Base-by-base conservation (phyloP, 768 basidiomycete species). In the Auriscalpium orientale region DNA sequence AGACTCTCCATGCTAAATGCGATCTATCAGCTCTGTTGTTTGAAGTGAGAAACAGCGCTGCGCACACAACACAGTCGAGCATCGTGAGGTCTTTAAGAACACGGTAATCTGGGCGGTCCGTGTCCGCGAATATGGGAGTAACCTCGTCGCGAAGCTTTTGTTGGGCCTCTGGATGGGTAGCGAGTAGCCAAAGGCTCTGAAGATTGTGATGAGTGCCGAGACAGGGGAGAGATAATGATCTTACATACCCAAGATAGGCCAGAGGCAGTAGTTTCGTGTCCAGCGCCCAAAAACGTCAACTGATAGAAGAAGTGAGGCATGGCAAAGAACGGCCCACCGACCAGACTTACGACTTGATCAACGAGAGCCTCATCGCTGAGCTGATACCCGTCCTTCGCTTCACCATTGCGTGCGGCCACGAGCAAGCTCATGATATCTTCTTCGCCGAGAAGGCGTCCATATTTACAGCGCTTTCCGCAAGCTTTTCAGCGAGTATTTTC, bases 171-270 rank as follows among this genome's bases (percentile, higher is more conserved):
- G 70, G 74, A 62, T 82, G 70, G 38, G 78, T 78, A 8, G 80
- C 76, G 13, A 85, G 74, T n/a, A 80, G 70, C 79, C 79, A 81
- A 8, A 81, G 67, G 0, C 79, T 77, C 79, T 76, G 43, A 60
- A 57, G 8, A 58, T 18, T 37, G 57, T 64, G 4, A 2, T 28
- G 28, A 28, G 28, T 5, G 28, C 28, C 28, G 7, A 28, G 4
- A 3, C 6, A 66, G 51, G 18, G 58, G 28, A 21, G 18, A 45
- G 21, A 11, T 53, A 28, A 28, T 2, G 4, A 34, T 10, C 10
- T 44, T 33, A 59, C 68, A n/a, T 57, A 78, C 76, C 81, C 82
- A 84, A 9, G 75, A 69, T 20, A 79, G 61, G 11, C 77, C 78
- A 46, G 75, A 73, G 0, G 79, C 76, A 11, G 76, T 78, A 5